Evolutionary conservation across 306 rosid genomes (phyloP), one percentile per base, ranked within the genome.

Genomic region (Senna siamea): DNA sequence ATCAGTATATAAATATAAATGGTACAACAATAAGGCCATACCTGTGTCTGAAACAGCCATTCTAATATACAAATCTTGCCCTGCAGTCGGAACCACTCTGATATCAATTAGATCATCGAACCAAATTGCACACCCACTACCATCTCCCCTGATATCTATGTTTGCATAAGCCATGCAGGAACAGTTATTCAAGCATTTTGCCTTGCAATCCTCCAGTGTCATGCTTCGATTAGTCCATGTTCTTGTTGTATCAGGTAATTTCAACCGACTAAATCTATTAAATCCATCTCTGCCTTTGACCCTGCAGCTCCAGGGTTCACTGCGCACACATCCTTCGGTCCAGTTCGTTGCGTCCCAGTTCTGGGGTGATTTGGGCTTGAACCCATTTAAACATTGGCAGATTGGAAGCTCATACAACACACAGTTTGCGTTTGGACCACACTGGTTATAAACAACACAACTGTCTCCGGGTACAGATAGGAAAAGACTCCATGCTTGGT

Each of bases 111-210:
- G 63, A 76, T 85, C 88, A 61, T 54, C 92, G 5, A 85, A 72
- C 95, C 92, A 87, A 26, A 85, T 47, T 28, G 70, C 81, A 44
- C 90, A 89, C 4, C 90, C 92, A 44, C 70, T 85, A 15, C 96
- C 89, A n/a, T 41, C 46, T 19, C 74, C 88, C 19, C 75, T 78
- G 15, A 80, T 75, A 51, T 85, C 82, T n/a, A 79, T 47, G 46
- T 82, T 82, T 5, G 82, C 66, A 44, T 73, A 89, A 55, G 87
- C 90, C 11, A 66, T 61, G 48, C 88, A 87, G 0, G 90, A 79
- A 70, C 90, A 89, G 9, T 87, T 75, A 5, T 56, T 79, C 80
- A 62, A 81, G 76, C 95, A 89, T 56, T 78, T 81, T 7, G 40
- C 73, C 77, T 10, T 58, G 79, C 92, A 89, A 26, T 85, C 90